phyloP scores from a whole-genome alignment of 768 basidiomycete genomes.

The Sistotremastrum suecicum region DNA sequence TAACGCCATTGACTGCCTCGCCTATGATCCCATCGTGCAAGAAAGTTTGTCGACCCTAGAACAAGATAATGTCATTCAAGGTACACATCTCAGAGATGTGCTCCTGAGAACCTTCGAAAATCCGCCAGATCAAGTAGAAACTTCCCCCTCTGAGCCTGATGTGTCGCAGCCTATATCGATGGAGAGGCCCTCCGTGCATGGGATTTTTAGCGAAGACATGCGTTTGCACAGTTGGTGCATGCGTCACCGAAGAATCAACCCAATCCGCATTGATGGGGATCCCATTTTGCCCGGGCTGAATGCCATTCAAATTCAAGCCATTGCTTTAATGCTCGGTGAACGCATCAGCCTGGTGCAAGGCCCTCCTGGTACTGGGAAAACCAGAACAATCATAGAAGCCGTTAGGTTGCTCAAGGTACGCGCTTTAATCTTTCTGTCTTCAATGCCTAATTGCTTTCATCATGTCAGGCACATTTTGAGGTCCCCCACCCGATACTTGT shows the following conservation, averaged over 20 bases:
- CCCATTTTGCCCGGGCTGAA: conserved; percentile 56
- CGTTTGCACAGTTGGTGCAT: conserved; percentile 71
- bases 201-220: conserved; percentile 57
- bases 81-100: conserved; percentile 60
- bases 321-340: conserved; percentile 78
- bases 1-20: conserved; percentile 42
- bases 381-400: conserved; percentile 80
- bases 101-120: conserved; percentile 45
- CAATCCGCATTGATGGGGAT: conserved; percentile 64
- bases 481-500: conserved; percentile 76
- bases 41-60: conserved; percentile 19
- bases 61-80: conserved; percentile 43
- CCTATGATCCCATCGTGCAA: conserved; percentile 33
- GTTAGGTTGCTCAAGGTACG: conserved; percentile 63
- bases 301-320: conserved; percentile 60
- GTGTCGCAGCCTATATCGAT: conserved; percentile 8
- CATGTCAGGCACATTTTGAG: conserved; percentile 52
- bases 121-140: conserved; percentile 23
- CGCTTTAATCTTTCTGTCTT: not conserved
- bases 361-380: conserved; percentile 89
- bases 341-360: conserved; percentile 76
- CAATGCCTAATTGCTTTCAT: conserved; percentile 2
- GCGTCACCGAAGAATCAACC: conserved; percentile 44
- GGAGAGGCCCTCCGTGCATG: conserved; percentile 9
- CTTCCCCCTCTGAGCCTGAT: conserved; percentile 24